A percentile compares a stretch with the other conserved stretches of the same genome.
Conservation (phyloP, 495 filamentous ascomycete species). For the Podospora conica region DNA sequence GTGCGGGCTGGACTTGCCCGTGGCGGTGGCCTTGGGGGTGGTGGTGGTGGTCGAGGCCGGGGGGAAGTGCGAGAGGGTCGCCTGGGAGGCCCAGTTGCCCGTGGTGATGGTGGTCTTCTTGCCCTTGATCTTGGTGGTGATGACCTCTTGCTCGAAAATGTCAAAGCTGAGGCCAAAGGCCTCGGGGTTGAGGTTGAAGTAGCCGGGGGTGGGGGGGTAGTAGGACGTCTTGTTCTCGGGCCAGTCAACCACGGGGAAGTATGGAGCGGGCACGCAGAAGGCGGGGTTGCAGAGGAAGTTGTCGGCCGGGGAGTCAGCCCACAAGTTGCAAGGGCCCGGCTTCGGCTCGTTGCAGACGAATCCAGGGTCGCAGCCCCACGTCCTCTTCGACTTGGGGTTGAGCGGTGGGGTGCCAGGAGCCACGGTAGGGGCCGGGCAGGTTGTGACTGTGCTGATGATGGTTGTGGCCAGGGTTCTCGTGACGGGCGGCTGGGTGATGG, state of each 20-base stretch:
- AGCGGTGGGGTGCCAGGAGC: neutral
- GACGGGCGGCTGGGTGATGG: conserved; percentile 18
- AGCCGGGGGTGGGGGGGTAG: conserved; percentile 49
- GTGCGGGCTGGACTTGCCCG: neutral
- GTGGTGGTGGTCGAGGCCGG: conserved; percentile 16
- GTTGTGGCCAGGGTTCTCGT: conserved; percentile 19
- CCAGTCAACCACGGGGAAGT: conserved; percentile 37
- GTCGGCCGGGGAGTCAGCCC: conserved; percentile 45
- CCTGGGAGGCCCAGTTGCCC: conserved; percentile 43
- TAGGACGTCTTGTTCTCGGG: conserved; percentile 36
- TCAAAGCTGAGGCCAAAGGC: conserved; percentile 57
- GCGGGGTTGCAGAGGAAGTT: conserved; percentile 49
- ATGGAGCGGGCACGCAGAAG: conserved; percentile 48
- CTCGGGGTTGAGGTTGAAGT: conserved; percentile 59
- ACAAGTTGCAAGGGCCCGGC: conserved; percentile 47
- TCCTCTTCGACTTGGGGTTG: conserved; percentile 27
- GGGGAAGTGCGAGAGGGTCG: conserved; percentile 35
- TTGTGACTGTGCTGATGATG: conserved; percentile 23
- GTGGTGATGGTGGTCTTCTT: conserved; percentile 32
- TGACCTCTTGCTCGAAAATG: conserved; percentile 45
- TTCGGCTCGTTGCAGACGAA: conserved; percentile 51
- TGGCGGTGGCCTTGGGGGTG: neutral
- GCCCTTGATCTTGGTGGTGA: conserved; percentile 19
- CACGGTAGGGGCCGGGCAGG: conserved; percentile 28
- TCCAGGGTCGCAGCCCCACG: conserved; percentile 60